Evolutionary conservation across 176 grass and related monocot genomes (phyloP), one percentile per base, ranked within the genome.

Genomic region (Musa acuminata): DNA sequence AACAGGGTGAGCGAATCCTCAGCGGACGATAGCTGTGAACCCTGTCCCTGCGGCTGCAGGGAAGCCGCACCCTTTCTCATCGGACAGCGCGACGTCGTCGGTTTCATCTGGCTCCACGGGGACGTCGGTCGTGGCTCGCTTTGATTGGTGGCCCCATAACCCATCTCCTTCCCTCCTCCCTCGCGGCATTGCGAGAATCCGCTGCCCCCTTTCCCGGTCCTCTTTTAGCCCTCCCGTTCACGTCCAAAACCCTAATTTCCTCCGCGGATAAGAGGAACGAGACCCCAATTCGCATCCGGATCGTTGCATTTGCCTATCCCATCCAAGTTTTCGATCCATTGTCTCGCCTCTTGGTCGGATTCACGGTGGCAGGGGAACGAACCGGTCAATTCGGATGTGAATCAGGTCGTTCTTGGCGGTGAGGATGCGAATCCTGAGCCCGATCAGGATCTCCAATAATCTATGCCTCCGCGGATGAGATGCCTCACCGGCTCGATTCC

Each of bases 401-500:
- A 53, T 63, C 52, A 54, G 52, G 26, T 17, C 2, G 25, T 21
- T 49, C 8, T 21, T 20, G 52, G 22, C 52, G 52, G 55, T 13
- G 53, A 43, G 78, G 48, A 80, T 72, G 78, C 55, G 57, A 64
- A 29, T 49, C 29, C 8, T 58, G 68, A 53, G 78, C 55, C 20
- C 29, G 78, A 52, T 19, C 22, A n/a, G 55, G 55, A 11, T 26
- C 35, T 70, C 69, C 52, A 14, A 80, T 65, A 43, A 51, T n/a
- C 50, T 77, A 99, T 89, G 88, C 87, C 85, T 27, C 72, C 71
- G 84, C 78, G 82, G 66, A 88, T 89, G 83, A 87, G 83, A 85
- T 87, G 91, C 76, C 86, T 94, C 68, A 72, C 84, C 66, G 84
- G 86, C 76, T 74, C 77, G 53, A 57, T 75, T 55, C 24, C 64